Evolutionary conservation across 2,329 filamentous ascomycete species (phyloP).

Genomic region (Pezicula carpinea): DNA sequence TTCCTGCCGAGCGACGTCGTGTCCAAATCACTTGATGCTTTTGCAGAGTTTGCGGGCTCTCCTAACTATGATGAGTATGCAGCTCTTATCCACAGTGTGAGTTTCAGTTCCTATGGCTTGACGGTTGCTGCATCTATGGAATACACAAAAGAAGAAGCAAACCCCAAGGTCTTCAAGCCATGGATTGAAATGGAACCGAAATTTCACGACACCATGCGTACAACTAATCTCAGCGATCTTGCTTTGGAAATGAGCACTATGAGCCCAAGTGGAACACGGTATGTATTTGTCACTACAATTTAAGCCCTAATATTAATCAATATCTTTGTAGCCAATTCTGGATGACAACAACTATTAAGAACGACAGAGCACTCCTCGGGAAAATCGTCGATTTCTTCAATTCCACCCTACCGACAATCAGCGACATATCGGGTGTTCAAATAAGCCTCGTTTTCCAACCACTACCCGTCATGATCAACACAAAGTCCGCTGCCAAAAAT

Average conservation of each 20-base stretch:
- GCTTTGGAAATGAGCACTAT: conserved; percentile 3
- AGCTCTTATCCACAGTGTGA: conserved; percentile 5
- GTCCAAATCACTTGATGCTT: conserved; percentile 1
- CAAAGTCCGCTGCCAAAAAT: background rate
- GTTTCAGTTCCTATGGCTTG: background rate
- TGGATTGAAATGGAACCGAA: conserved; percentile 5
- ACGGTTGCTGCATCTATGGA: conserved; percentile 2
- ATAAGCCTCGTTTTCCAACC: background rate
- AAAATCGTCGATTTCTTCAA: background rate
- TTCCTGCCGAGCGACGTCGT: background rate
- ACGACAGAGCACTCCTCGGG: background rate
- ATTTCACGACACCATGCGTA: conserved; percentile 5
- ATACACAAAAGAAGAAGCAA: conserved; percentile 5
- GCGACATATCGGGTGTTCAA: background rate
- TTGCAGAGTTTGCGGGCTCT: conserved; percentile 2
- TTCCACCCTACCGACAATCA: background rate
- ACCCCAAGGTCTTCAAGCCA: conserved; percentile 5
- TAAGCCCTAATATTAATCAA: background rate
- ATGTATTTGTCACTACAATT: conserved; percentile 2
- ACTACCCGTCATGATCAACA: background rate
- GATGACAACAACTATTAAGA: background rate
- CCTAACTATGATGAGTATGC: conserved; percentile 6
- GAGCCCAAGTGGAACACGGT: background rate
- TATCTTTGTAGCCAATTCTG: background rate
- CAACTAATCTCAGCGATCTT: conserved; percentile 9